Evolutionary conservation across 1,139 yeast species (phyloP).

Genomic region (Maudiozyma humilis): DNA sequence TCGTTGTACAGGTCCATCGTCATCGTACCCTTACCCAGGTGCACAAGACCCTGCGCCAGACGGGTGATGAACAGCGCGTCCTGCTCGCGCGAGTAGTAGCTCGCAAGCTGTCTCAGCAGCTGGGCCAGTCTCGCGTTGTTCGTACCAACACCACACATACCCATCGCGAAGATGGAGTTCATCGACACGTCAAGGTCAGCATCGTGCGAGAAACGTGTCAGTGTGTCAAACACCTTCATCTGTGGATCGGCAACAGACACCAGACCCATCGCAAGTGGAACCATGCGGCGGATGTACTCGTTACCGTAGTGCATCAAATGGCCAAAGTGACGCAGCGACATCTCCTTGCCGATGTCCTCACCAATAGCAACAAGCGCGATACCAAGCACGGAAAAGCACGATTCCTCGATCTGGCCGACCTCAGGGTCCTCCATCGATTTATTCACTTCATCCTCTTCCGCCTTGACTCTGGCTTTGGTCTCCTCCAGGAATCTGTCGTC

Average conservation of each 20-base stretch:
- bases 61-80: conserved; percentile 89
- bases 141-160: conserved; percentile 96
- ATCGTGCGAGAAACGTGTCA: conserved; percentile 94
- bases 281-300: conserved; percentile 83
- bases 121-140: conserved; percentile 97
- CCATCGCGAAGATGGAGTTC: conserved; percentile 95
- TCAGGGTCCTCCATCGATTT: conserved; percentile 40
- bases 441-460: conserved; percentile 37
- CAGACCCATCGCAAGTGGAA: conserved; percentile 95
- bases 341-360: conserved; percentile 95
- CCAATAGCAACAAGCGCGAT: conserved; percentile 95
- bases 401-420: conserved; percentile 38
- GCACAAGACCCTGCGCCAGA: conserved; percentile 89
- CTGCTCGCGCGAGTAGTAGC: conserved; percentile 84
- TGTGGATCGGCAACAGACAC: conserved; percentile 91
- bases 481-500: too few relatives aligned
- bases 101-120: conserved; percentile 85
- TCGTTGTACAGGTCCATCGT: conserved; percentile 87
- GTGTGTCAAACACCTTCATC: conserved; percentile 93
- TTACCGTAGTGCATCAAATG: conserved; percentile 98
- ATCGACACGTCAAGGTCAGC: conserved; percentile 90
- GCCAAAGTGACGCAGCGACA: conserved; percentile 94
- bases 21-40: conserved; percentile 88
- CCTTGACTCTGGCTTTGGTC: conserved; percentile 11
- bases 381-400: conserved; percentile 88